Evolutionary conservation across 2,329 filamentous ascomycete genomes (phyloP).

Genomic region (Thielaviopsis ethacetica): DNA sequence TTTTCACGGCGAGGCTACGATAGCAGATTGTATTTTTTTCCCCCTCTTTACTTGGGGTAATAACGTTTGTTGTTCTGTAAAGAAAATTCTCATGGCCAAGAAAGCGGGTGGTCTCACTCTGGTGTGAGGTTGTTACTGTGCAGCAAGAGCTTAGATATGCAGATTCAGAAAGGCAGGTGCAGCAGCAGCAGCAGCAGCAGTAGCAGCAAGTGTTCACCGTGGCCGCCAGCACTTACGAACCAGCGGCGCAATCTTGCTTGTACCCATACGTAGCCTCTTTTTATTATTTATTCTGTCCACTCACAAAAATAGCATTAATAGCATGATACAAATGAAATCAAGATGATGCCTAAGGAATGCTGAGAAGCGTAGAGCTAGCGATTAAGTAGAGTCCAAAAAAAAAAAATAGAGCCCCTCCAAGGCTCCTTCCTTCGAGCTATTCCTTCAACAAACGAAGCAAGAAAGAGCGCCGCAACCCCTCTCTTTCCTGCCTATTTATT

Average conservation of each 20-base stretch:
- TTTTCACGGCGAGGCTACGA: not conserved
- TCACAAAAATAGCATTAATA: not conserved
- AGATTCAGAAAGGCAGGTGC: not conserved
- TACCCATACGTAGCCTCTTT: not conserved
- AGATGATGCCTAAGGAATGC: not conserved
- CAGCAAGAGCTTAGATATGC: too few species aligned
- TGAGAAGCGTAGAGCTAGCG: not conserved
- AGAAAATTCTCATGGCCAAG: not conserved
- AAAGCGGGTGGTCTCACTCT: not conserved
- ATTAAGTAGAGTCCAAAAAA: not conserved
- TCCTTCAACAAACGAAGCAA: not conserved
- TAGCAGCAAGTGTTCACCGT: too few species aligned
- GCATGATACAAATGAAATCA: not conserved
- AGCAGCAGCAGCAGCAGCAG: not conserved
- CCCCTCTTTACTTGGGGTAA: not conserved
- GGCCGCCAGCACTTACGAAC: too few species aligned
- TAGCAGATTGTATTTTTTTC: too few species aligned
- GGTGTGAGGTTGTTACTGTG: too few species aligned
- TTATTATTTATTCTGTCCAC: not conserved
- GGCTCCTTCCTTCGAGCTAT: constrained; percentile 2
- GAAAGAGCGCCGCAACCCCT: not conserved
- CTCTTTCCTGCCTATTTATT: too few species aligned
- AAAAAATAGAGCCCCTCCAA: constrained; percentile 1
- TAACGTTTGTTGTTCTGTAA: not conserved
- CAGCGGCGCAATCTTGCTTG: not conserved